Percentiles rank a stretch among this genome's conserved stretches.
Evolutionary conservation across 2,329 filamentous ascomycete species (phyloP).

Genomic region (Fusarium verrucosum): DNA sequence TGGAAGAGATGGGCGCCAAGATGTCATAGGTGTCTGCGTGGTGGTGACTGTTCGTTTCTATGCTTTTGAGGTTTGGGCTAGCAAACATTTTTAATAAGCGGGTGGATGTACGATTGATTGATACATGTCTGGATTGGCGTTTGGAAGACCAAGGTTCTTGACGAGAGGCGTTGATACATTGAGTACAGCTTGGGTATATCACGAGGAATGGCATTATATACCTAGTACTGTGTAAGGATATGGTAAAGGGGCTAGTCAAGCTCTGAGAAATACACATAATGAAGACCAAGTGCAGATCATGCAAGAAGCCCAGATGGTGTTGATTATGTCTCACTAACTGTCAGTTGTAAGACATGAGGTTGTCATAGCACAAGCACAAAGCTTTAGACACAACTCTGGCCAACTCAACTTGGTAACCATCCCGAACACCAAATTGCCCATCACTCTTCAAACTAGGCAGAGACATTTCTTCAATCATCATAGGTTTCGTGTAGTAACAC

Average conservation of each 20-base stretch:
- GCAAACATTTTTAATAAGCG: slow-evolving; percentile 17
- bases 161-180: slow-evolving; percentile 20
- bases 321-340: neutral
- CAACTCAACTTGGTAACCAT: neutral
- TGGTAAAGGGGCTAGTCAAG: neutral
- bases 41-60: slow-evolving; percentile 11
- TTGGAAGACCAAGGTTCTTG: slow-evolving; percentile 1
- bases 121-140: slow-evolving; percentile 21
- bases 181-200: slow-evolving; percentile 14
- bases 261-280: slow-evolving; percentile 1
- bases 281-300: neutral
- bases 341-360: neutral
- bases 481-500: neutral
- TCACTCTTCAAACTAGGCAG: neutral
- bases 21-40: slow-evolving; percentile 53
- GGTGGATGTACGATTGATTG: slow-evolving; percentile 19
- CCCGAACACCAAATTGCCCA: too few species aligned
- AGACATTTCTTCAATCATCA: neutral
- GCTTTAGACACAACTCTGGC: neutral
- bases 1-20: slow-evolving; percentile 78
- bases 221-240: neutral
- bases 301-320: neutral
- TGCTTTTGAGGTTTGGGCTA: slow-evolving; percentile 16
- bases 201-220: neutral
- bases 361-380: neutral